Conservation (phyloP, 257 asterid genomes). For the Plantago major region DNA sequence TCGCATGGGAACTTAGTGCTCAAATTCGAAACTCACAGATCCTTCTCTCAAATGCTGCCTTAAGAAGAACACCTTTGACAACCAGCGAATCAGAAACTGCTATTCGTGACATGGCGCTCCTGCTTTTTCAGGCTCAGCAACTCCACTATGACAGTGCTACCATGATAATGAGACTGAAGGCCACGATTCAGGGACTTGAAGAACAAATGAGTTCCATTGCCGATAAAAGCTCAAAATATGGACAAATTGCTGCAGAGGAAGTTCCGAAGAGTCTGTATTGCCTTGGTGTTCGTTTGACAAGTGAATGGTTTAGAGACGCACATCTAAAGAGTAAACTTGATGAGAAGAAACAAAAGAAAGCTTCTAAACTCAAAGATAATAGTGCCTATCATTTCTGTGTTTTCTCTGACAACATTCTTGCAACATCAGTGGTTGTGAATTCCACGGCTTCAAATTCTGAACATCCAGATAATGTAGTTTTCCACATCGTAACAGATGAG, state of each 20-base stretch:
- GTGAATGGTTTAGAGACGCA: constrained; percentile 47
- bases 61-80: constrained; percentile 48
- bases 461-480: constrained; percentile 39
- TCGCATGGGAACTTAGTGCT: constrained; percentile 73
- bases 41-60: constrained; percentile 59
- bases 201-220: constrained; percentile 42
- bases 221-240: constrained; percentile 46
- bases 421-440: constrained; percentile 61
- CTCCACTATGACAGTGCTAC: constrained; percentile 64
- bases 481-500: constrained; percentile 60
- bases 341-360: constrained; percentile 24
- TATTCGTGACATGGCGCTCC: constrained; percentile 56
- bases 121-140: constrained; percentile 63
- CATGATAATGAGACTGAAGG: constrained; percentile 61
- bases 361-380: constrained; percentile 43
- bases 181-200: constrained; percentile 53
- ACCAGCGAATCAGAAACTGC: constrained; percentile 46
- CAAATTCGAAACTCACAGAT: constrained; percentile 56
- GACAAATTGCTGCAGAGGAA: constrained; percentile 72
- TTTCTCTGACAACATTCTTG: constrained; percentile 62
- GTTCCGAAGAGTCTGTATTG: constrained; percentile 58
- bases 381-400: constrained; percentile 55
- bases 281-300: constrained; percentile 53
- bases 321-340: constrained; percentile 34
- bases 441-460: constrained; percentile 48